These are phyloP conservation scores for Teratosphaeriaceae sp. DNA, from an alignment of 2,329 filamentous ascomycete genomes.

Conservation along the genomic window DNA sequence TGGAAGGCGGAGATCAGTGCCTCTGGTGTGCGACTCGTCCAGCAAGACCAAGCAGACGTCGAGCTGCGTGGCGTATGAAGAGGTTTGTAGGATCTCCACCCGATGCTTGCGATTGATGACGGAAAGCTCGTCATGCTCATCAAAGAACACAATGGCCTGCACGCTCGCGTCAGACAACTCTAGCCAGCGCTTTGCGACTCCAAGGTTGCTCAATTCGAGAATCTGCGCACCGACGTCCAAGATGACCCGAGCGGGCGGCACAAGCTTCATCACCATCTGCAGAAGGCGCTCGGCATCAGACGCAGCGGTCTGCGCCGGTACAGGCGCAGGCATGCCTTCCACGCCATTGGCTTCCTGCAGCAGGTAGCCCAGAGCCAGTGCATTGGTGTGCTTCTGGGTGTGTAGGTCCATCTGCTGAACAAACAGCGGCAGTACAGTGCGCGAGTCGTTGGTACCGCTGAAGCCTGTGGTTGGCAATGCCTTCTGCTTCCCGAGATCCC, in stretches of 20 bases:
- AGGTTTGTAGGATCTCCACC: constrained; percentile 48
- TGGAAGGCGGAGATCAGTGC: constrained; percentile 61
- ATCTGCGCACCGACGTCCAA: constrained; percentile 67
- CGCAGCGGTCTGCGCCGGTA: not conserved
- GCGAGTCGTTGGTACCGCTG: constrained; percentile 64
- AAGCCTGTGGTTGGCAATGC: constrained; percentile 59
- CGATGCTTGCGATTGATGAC: constrained; percentile 46
- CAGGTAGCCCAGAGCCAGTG: constrained; percentile 55
- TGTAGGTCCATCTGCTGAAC: constrained; percentile 56
- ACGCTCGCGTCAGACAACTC: constrained; percentile 15
- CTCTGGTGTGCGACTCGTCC: constrained; percentile 64
- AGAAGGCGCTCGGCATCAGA: constrained; percentile 36
- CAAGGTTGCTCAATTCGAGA: constrained; percentile 53
- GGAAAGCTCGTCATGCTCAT: constrained; percentile 48
- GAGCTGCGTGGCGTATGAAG: constrained; percentile 51
- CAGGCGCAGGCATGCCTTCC: constrained; percentile 8
- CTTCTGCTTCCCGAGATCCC: constrained; percentile 54
- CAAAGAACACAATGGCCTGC: constrained; percentile 52
- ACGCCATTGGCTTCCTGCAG: constrained; percentile 46
- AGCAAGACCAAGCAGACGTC: constrained; percentile 60
- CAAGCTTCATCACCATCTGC: constrained; percentile 33
- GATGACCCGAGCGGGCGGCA: constrained; percentile 49
- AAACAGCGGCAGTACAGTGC: constrained; percentile 52
- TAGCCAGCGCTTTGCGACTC: constrained; percentile 52
- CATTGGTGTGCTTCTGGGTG: constrained; percentile 57